Conservation (phyloP, 2,329 filamentous ascomycete species). For the Talaromyces sp. region DNA sequence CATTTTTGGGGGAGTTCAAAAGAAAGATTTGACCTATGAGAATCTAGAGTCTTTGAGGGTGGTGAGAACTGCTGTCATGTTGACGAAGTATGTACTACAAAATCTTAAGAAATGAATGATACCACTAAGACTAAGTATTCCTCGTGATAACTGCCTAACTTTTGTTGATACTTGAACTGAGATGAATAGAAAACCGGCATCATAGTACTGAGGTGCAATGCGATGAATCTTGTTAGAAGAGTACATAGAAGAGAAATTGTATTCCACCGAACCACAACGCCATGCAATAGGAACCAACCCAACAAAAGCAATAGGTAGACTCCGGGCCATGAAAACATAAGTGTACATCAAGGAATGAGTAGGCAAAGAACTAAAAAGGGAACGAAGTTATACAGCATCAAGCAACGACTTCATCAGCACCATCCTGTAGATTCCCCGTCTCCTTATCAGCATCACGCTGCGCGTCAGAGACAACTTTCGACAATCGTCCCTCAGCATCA, state of each 20-base stretch:
- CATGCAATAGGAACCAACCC: slow-evolving; percentile 5
- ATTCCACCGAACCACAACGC: slow-evolving; percentile 4
- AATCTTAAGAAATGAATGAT: slow-evolving; percentile 7
- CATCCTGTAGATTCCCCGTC: slow-evolving; percentile 16
- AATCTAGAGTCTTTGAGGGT: slow-evolving; percentile 6
- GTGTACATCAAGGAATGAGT: slow-evolving; percentile 1
- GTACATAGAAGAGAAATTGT: neutral
- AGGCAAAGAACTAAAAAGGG: neutral
- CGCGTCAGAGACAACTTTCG: slow-evolving; percentile 28
- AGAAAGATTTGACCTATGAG: slow-evolving; percentile 4
- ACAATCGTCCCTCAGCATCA: slow-evolving; percentile 39
- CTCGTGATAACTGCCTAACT: neutral
- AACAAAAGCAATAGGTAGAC: neutral
- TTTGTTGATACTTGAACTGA: neutral
- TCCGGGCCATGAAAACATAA: slow-evolving; percentile 8
- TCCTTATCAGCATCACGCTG: slow-evolving; percentile 15
- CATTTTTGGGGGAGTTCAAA: slow-evolving; percentile 14
- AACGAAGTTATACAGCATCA: neutral
- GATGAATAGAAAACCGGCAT: neutral
- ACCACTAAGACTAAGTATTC: neutral
- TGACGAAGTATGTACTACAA: slow-evolving; percentile 11
- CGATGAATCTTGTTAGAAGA: neutral
- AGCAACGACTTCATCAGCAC: slow-evolving; percentile 10
- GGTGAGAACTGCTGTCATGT: slow-evolving; percentile 6
- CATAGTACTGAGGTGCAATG: neutral